Evolutionary conservation across 108 stramenopile species (phyloP).

Genomic region (Skeletonema menzelii): DNA sequence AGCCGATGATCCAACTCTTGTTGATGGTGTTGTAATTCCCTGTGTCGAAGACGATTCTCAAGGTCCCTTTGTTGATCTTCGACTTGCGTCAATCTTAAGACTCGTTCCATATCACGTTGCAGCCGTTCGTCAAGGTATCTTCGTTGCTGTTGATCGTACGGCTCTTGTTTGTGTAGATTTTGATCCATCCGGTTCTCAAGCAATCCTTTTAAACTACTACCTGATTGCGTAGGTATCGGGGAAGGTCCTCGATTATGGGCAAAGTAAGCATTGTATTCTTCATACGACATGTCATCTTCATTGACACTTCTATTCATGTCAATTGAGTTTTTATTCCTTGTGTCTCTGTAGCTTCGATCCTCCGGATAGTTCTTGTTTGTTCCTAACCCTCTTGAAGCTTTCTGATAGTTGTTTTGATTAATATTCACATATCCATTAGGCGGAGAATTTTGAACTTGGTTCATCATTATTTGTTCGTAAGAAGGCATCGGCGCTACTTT

Average conservation of each 20-base stretch:
- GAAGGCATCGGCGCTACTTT: not conserved
- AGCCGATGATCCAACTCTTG: not conserved
- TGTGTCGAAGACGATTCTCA: not conserved
- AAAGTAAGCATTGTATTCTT: slow-evolving; percentile 1
- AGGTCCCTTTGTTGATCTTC: not conserved
- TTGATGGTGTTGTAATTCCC: not conserved
- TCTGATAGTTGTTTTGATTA: not conserved
- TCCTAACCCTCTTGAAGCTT: not conserved
- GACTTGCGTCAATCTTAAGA: not conserved
- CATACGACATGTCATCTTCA: not conserved
- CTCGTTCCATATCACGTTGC: not conserved
- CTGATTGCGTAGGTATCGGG: not conserved
- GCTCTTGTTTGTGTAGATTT: slow-evolving; percentile 1
- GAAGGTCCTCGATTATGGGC: not conserved
- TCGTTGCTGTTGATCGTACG: not conserved
- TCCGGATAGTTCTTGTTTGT: not conserved
- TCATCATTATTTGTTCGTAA: not conserved
- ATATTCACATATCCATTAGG: not conserved
- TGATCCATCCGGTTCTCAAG: not conserved
- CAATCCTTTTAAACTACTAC: not conserved
- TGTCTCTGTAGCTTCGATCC: slow-evolving; percentile 3
- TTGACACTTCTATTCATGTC: not conserved
- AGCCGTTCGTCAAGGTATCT: not conserved
- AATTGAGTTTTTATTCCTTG: not conserved
- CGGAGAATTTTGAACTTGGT: not conserved